Percentiles rank a stretch among this genome's conserved stretches.
These are phyloP conservation scores for Leccinum fallax DNA, from an alignment of 1,284 basidiomycete genomes.

Conservation along the genomic window DNA sequence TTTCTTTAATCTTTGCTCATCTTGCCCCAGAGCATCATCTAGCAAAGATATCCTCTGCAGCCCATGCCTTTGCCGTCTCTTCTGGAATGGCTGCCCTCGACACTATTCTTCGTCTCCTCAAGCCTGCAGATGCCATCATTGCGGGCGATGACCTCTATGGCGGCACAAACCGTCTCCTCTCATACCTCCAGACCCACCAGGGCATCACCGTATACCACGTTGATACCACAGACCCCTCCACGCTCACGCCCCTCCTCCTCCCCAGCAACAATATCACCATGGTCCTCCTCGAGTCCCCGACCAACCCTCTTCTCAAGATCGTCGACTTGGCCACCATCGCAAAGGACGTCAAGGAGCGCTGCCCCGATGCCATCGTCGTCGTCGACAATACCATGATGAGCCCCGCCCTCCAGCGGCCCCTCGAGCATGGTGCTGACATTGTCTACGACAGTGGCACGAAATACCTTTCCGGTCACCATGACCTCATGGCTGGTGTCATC, in stretches of 20 bases:
- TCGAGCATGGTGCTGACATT: conserved; percentile 95
- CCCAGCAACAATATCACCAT: conserved; percentile 76
- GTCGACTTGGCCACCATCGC: conserved; percentile 87
- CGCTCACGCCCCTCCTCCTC: conserved; percentile 66
- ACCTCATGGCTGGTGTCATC: conserved; percentile 97
- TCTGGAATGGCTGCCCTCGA: conserved; percentile 99
- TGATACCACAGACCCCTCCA: conserved; percentile 82
- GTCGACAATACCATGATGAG: conserved; percentile 99
- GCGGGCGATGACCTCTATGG: conserved; percentile 98
- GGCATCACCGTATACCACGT: conserved; percentile 93
- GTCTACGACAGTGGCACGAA: conserved; percentile 99
- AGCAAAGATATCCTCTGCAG: conserved; percentile 90
- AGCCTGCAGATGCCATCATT: conserved; percentile 93
- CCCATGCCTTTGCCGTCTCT: conserved; percentile 88
- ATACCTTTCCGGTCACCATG: conserved; percentile 97
- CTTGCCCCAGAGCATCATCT: conserved; percentile 83
- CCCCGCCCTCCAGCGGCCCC: conserved; percentile 94
- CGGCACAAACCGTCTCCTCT: conserved; percentile 94
- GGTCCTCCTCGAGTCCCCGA: conserved; percentile 97
- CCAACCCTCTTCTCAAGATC: conserved; percentile 96
- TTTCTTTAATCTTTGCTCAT: conserved; percentile 1
- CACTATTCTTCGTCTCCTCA: conserved; percentile 91
- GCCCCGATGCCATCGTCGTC: conserved; percentile 84
- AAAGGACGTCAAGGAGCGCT: conserved; percentile 77
- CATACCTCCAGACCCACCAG: conserved; percentile 87